These are phyloP conservation scores for Viridothelium virens DNA, from an alignment of 495 filamentous ascomycete genomes.

Conservation along the genomic window DNA sequence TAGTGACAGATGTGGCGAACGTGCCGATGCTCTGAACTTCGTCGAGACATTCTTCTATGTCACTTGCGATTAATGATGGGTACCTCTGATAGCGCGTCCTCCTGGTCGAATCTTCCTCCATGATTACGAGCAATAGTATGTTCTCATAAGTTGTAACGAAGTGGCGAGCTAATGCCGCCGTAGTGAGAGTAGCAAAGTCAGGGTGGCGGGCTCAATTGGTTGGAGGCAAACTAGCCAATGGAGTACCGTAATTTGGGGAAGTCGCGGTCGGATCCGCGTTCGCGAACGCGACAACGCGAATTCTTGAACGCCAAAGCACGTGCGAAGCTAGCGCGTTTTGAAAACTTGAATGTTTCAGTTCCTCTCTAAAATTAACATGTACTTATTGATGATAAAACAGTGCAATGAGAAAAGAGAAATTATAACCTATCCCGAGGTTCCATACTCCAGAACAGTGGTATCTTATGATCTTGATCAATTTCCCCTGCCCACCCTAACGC, in stretches of 20 bases:
- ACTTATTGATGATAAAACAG: no score
- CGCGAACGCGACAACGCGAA: not conserved
- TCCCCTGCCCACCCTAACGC: no score
- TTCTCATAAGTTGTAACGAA: not conserved
- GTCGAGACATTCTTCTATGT: not conserved
- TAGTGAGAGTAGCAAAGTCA: not conserved
- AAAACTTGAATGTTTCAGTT: no score
- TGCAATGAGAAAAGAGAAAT: no score
- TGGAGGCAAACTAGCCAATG: not conserved
- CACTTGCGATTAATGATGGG: not conserved
- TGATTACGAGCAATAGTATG: not conserved
- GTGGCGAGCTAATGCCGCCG: not conserved
- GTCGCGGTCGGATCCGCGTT: not conserved
- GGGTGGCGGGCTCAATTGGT: not conserved
- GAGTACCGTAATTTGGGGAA: not conserved
- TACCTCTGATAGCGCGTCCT: not conserved
- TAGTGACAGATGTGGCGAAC: not conserved
- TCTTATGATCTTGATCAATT: no score
- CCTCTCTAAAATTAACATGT: no score
- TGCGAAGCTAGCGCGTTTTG: not conserved
- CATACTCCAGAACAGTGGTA: no score
- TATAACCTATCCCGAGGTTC: no score
- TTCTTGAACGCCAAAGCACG: not conserved
- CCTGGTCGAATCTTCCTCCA: not conserved
- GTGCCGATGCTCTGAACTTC: not conserved